Evolutionary conservation across 2,329 filamentous ascomycete species (phyloP), one percentile per base, ranked within the genome.

Genomic region (Macrophomina phaseolina): DNA sequence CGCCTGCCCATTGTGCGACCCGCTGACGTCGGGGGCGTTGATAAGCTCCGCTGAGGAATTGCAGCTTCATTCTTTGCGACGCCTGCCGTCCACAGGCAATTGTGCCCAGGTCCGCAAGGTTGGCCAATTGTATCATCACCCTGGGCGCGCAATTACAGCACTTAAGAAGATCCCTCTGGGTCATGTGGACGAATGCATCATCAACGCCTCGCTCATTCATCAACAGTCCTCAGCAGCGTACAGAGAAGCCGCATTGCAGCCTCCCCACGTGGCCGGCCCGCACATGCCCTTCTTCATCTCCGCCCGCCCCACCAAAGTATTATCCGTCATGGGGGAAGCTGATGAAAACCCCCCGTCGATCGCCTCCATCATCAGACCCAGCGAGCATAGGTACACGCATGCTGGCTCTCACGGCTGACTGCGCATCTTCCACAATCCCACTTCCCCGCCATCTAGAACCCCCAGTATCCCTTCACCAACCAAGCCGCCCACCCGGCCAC

Each of bases 401-500:
- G 7, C 36, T 8, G 6, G 36, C 36, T 8, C 36, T 12, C 6
- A 38, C 11, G 36, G 11, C 36, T 7, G 11, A 12, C 16, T 51
- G 8, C 28, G 8, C n/a, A 16, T 32, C 32, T 36, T 28, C 32
- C 16, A 18, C 51, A 38, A 36, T 38, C n/a, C 18, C 11, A 3
- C 18, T 36, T 7, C n/a, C 49, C 53, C 32, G 4, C 30, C 40
- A 8, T 52, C 48, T 52, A 67, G 23, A 58, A 64, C 40, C 64
- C 60, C 70, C 73, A 74, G 36, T 73, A 78, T 34, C 72, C 74
- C 68, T 74, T 77, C 30, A 75, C 71, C 28, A 76, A 63, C 53
- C 73, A 78, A 11, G 71, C 75, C 12, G 73, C 66, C 55, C 77
- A 78, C n/a, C 73, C 73, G 36, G 72, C 71, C 42, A 78, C 45